Base-by-base conservation (phyloP, 108 stramenopile genomes). In the Bacterosira constricta region DNA sequence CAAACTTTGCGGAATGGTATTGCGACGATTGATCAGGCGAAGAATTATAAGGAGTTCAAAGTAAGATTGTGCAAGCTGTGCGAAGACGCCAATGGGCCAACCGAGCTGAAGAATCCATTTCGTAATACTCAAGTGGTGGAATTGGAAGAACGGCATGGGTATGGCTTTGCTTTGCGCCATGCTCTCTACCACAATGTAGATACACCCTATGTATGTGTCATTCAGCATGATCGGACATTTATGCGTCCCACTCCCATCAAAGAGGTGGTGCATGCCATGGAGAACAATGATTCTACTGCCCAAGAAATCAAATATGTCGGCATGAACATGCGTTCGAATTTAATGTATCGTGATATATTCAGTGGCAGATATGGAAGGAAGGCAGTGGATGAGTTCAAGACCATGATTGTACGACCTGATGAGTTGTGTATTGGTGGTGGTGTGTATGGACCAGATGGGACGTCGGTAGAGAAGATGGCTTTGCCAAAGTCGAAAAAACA, bases 141-240 rank as follows among this genome's bases (percentile, higher is more conserved):
- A 69, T 63, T 92, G 34, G 71, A 83, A 6, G 66, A 73, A 44
- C 71, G 94, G 3, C 91, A 91, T 60, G 94, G 94, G 9, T 95
- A 90, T 69, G 94, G 91, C 17, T 95, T 92, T 73, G 94, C 94
- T 1, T 69, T 95, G 45, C 84, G 89, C 1, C 85, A 95, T 57
- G 90, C 89, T 1, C 57, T 91, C 21, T 66, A 56, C 34, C 57
- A 89, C 29, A 71, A 59, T 49, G 84, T 92, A 0, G 56, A 65
- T 4, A 95, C 91, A 15, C 90, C 90, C 35, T 92, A 86, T 53
- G 90, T 91, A 0, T 89, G 88, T 73, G 94, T 95, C 20, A 92
- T 95, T 71, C 94, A 95, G 75, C 94, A 95, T 47, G 94, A 95
- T 76, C 88, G 94, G 8, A 92, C 88, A 6, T 91, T 95, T 50